Evolutionary conservation across 192 early-diverging fungal species (phyloP).

Genomic region (Backusella mclennaniae): DNA sequence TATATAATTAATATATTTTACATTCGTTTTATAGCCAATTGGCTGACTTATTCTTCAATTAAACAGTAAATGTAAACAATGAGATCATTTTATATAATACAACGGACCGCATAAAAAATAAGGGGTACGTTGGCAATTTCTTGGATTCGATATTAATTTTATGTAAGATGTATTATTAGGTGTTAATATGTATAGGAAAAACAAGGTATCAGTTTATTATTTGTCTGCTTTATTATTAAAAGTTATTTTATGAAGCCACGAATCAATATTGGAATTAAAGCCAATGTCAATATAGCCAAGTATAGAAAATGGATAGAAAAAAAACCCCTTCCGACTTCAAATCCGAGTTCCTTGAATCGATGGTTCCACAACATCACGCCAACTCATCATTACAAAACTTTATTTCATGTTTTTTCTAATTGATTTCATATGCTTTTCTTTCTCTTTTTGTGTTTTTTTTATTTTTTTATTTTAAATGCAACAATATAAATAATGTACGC

Average conservation of each 20-base stretch:
- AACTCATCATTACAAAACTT: neutral
- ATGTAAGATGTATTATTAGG: neutral
- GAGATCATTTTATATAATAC: neutral
- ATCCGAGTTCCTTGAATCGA: neutral
- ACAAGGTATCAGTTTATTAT: neutral
- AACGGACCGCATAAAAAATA: neutral
- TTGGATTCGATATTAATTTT: neutral
- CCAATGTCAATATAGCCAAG: neutral
- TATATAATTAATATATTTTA: neutral
- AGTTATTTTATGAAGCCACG: neutral
- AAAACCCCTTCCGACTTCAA: neutral
- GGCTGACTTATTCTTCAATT: neutral
- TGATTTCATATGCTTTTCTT: neutral
- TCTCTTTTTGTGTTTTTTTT: neutral
- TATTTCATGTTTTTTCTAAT: neutral
- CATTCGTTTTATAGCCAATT: too few relatives aligned
- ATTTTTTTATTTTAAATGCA: neutral
- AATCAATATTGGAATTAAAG: neutral
- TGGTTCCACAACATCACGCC: neutral
- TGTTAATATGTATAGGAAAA: neutral
- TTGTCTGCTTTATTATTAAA: neutral
- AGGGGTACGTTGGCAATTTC: neutral
- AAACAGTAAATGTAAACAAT: neutral
- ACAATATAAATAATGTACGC: neutral
- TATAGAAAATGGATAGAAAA: neutral